Conservation (phyloP, 139 green algal species). For the Gonium pectorale region DNA sequence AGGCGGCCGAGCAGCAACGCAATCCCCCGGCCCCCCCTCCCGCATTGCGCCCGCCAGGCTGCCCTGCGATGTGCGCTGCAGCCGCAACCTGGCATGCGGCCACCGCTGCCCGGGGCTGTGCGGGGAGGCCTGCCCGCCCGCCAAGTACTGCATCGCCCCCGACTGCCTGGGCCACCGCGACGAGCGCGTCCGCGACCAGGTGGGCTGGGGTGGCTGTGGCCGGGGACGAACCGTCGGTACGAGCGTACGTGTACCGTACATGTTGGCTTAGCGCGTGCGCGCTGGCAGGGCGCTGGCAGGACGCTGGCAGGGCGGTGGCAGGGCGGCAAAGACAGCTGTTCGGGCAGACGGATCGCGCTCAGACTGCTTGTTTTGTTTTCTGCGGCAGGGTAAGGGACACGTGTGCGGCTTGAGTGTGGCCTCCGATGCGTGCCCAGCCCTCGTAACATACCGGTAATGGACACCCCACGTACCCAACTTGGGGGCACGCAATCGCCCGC, state of each 20-base stretch:
- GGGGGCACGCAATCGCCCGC: too few species aligned
- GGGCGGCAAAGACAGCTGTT: slow-evolving; percentile 55
- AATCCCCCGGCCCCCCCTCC: too few species aligned
- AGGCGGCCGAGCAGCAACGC: too few species aligned
- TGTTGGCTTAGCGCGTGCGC: slow-evolving; percentile 57
- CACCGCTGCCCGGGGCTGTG: slow-evolving; percentile 50
- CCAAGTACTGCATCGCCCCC: background rate
- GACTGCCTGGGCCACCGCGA: background rate
- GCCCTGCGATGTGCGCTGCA: slow-evolving; percentile 76
- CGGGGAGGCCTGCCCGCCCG: slow-evolving; percentile 33
- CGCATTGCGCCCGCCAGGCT: too few species aligned
- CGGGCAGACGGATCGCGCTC: slow-evolving; percentile 67
- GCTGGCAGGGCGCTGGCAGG: too few species aligned
- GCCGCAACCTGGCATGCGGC: background rate
- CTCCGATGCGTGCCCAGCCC: too few species aligned
- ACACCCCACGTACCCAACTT: too few species aligned
- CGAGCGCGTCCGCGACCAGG: background rate
- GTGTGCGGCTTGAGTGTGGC: too few species aligned
- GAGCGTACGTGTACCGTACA: slow-evolving; percentile 26
- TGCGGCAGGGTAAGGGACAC: too few species aligned
- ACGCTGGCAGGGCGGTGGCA: too few species aligned
- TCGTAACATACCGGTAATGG: too few species aligned
- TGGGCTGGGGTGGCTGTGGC: background rate
- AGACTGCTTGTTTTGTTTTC: too few species aligned
- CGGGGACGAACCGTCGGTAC: background rate